phyloP scores from a whole-genome alignment of 208 protist genomes.

The Leishmania braziliensis region DNA sequence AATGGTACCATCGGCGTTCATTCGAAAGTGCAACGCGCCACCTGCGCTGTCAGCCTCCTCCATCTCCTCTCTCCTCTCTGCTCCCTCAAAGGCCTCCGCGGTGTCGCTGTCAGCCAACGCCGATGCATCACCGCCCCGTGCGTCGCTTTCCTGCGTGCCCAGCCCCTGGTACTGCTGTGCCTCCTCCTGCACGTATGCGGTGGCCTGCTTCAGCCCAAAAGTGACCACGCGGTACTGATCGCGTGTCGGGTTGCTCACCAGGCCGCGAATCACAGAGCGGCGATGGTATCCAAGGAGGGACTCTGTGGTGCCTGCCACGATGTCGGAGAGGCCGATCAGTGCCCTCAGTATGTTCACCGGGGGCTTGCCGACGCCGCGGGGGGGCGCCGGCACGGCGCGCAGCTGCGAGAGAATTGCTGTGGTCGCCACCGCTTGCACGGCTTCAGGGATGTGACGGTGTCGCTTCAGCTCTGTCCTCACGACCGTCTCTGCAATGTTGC shows the following conservation, averaged over 20 bases:
- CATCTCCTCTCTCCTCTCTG: not conserved
- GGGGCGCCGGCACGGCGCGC: slow-evolving; percentile 43
- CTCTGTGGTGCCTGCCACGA: slow-evolving; percentile 33
- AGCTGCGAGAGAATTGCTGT: slow-evolving; percentile 74
- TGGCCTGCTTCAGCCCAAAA: slow-evolving; percentile 78
- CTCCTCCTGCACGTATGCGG: slow-evolving; percentile 53
- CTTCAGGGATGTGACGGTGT: slow-evolving; percentile 36
- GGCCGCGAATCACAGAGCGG: slow-evolving; percentile 38
- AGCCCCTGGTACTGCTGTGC: slow-evolving; percentile 32
- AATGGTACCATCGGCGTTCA: slow-evolving; percentile 10
- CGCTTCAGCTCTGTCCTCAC: slow-evolving; percentile 46
- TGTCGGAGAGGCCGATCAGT: slow-evolving; percentile 54
- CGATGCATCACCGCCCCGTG: not conserved
- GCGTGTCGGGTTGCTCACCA: slow-evolving; percentile 49
- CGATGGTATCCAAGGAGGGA: slow-evolving; percentile 71
- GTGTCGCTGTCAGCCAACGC: slow-evolving; percentile 5
- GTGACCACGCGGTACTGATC: slow-evolving; percentile 61
- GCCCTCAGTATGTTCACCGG: slow-evolving; percentile 33
- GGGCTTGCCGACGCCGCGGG: slow-evolving; percentile 8
- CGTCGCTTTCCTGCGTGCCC: not conserved
- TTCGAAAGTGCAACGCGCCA: slow-evolving; percentile 3
- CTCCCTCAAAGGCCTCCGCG: not conserved
- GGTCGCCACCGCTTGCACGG: slow-evolving; percentile 29
- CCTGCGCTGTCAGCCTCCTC: not conserved
- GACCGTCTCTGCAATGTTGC: slow-evolving; percentile 68